These are phyloP conservation scores for Kluyveromyces dobzhanskii DNA, from an alignment of 805 yeast genomes.

Conservation along the genomic window DNA sequence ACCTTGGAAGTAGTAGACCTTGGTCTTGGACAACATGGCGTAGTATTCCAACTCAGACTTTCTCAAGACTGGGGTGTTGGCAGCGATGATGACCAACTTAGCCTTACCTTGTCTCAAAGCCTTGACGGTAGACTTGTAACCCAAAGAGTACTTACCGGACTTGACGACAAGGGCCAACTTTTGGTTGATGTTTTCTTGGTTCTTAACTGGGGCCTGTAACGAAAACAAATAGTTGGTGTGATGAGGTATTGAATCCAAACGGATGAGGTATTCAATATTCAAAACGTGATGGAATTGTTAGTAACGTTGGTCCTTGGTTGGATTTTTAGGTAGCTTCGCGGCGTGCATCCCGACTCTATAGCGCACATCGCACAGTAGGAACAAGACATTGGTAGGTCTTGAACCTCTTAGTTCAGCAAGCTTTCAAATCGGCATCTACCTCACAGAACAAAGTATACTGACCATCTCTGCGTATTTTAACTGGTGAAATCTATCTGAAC, in stretches of 20 bases:
- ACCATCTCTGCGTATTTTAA: constrained; percentile 91
- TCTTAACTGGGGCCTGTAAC: constrained; percentile 82
- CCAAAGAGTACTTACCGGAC: constrained; percentile 99
- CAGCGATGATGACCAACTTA: constrained; percentile 94
- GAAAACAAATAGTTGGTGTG: no score
- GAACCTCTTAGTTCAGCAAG: no score
- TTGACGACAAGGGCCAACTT: constrained; percentile 96
- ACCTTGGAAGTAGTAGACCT: constrained; percentile 97
- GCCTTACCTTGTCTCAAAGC: constrained; percentile 98
- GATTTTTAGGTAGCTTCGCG: no score
- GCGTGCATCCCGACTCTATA: no score
- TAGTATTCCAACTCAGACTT: constrained; percentile 99
- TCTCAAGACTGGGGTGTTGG: constrained; percentile 99
- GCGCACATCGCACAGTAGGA: no score
- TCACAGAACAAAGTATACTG: constrained; percentile 41
- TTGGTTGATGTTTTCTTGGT: constrained; percentile 92
- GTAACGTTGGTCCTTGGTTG: background rate
- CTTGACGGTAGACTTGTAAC: constrained; percentile 98
- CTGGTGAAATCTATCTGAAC: constrained; percentile 32
- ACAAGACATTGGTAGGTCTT: no score
- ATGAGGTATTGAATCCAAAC: no score
- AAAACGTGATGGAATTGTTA: constrained; percentile 1
- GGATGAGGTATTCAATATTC: no score
- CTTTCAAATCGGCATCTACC: no score
- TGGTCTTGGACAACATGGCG: constrained; percentile 99